Conservation (phyloP, 345 rosid species). For the Brassica rapa region DNA sequence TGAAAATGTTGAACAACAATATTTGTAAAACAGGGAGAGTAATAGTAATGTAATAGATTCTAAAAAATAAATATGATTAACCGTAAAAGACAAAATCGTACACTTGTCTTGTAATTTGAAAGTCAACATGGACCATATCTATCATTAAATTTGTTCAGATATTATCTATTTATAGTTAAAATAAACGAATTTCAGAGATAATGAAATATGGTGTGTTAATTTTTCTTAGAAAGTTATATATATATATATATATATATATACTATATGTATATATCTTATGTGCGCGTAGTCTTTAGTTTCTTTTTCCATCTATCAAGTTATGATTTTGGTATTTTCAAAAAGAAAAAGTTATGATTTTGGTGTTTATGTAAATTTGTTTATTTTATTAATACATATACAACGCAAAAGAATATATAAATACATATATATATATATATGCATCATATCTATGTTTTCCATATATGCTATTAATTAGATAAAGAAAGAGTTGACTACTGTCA, state of each 20-base stretch:
- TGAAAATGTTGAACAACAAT: background rate
- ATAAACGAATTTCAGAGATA: too few relatives aligned
- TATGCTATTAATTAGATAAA: background rate
- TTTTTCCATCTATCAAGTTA: background rate
- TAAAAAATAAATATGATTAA: too few relatives aligned
- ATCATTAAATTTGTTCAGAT: too few relatives aligned
- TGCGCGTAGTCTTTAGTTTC: background rate
- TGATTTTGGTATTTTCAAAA: background rate
- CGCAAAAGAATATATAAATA: too few relatives aligned
- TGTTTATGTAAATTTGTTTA: background rate
- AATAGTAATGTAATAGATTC: background rate
- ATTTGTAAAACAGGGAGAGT: background rate
- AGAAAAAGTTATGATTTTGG: background rate
- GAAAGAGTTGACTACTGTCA: background rate
- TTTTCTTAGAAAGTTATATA: too few relatives aligned
- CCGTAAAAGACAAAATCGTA: too few relatives aligned
- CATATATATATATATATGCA: background rate
- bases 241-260: background rate
- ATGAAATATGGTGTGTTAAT: too few relatives aligned
- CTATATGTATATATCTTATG: background rate
- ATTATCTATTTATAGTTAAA: too few relatives aligned
- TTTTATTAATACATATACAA: background rate
- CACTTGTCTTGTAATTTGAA: too few relatives aligned
- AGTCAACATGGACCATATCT: background rate
- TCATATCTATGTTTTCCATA: background rate